These are phyloP conservation scores for Solanum commersonii DNA, from an alignment of 257 asterid genomes.

Conservation along the genomic window DNA sequence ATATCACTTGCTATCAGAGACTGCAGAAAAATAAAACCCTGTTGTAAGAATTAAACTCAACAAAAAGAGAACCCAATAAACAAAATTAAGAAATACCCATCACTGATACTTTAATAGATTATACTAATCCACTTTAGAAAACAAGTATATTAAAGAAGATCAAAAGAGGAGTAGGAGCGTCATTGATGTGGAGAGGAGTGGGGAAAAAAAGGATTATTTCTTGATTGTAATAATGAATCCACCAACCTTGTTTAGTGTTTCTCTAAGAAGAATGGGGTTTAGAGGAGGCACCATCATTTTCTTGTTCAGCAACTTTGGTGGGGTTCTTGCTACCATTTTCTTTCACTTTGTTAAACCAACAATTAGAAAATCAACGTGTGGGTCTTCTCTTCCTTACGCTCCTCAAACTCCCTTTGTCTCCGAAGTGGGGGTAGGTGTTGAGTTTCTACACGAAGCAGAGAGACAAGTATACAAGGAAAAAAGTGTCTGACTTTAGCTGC, in stretches of 20 bases:
- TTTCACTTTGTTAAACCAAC: not conserved
- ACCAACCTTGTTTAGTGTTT: constrained; percentile 62
- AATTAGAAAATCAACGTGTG: not conserved
- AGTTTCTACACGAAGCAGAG: not conserved
- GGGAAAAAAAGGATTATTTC: not conserved
- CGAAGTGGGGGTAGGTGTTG: not conserved
- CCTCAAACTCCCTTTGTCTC: constrained; percentile 2
- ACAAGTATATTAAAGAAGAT: not conserved
- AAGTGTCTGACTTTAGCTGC: not conserved
- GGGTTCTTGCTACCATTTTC: constrained; percentile 84
- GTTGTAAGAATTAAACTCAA: not conserved
- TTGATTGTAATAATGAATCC: not conserved
- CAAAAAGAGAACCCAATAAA: not conserved
- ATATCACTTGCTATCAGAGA: not conserved
- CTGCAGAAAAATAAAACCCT: not conserved
- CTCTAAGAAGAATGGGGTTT: constrained; percentile 58
- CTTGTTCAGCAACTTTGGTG: constrained; percentile 41
- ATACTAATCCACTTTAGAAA: not conserved
- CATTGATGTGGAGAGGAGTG: not conserved
- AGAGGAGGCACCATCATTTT: constrained; percentile 35
- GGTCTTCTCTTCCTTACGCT: constrained; percentile 1
- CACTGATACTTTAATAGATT: not conserved
- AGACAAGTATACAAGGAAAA: not conserved
- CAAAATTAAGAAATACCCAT: not conserved
- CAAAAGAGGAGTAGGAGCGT: not conserved